phyloP scores from a whole-genome alignment of 139 green algal genomes.

The Chlorella vulgaris region DNA sequence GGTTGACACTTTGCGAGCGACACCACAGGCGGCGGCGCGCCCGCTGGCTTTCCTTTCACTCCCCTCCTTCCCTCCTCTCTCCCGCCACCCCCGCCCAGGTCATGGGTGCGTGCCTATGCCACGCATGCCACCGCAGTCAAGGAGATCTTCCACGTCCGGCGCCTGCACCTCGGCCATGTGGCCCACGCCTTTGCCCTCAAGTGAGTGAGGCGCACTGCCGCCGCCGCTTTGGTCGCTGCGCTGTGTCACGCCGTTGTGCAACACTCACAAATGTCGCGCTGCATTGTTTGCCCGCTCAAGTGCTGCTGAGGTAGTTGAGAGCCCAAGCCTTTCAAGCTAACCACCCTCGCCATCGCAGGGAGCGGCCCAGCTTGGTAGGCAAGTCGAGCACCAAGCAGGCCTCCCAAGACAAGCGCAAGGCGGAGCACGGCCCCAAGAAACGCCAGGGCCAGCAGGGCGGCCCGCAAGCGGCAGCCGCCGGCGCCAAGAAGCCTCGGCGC shows the following conservation, averaged over 20 bases:
- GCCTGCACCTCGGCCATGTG: slow-evolving; percentile 94
- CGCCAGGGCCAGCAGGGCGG: neutral
- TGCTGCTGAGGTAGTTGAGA: neutral
- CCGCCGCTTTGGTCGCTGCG: neutral
- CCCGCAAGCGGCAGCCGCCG: neutral
- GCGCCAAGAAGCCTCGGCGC: neutral
- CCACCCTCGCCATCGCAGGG: neutral
- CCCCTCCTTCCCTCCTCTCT: neutral
- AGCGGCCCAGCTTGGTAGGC: slow-evolving; percentile 57
- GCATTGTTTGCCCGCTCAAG: neutral
- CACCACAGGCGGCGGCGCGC: no score
- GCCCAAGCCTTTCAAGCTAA: no score
- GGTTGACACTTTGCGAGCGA: no score
- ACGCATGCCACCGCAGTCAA: slow-evolving; percentile 74
- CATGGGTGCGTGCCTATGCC: slow-evolving; percentile 86
- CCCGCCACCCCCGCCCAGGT: slow-evolving; percentile 23
- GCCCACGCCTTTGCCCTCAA: slow-evolving; percentile 86
- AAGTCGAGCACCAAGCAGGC: slow-evolving; percentile 44
- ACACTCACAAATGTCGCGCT: neutral
- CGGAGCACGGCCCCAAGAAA: slow-evolving; percentile 15
- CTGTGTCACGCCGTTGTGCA: neutral
- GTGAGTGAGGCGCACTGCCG: neutral
- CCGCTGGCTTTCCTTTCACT: no score
- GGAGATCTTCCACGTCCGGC: slow-evolving; percentile 85
- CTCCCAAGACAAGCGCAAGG: slow-evolving; percentile 59